These are phyloP conservation scores for Polyporus tsugae DNA, from an alignment of 1,284 basidiomycete genomes.

Conservation along the genomic window DNA sequence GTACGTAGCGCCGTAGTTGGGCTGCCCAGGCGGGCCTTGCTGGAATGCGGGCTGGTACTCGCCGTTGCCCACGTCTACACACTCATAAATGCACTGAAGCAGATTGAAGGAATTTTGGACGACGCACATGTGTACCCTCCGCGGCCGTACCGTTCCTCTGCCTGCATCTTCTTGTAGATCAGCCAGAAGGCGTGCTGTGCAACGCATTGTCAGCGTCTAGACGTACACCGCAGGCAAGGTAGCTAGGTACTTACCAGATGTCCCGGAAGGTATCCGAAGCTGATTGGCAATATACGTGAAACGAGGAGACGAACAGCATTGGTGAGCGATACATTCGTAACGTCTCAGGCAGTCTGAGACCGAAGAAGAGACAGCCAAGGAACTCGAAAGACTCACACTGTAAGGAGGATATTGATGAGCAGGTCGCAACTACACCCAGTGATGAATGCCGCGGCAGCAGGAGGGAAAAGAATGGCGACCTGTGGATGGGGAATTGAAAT, in stretches of 20 bases:
- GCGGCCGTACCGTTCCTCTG: slow-evolving; percentile 65
- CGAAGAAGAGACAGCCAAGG: neutral
- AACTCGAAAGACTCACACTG: slow-evolving; percentile 55
- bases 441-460: slow-evolving; percentile 75
- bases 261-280: slow-evolving; percentile 80
- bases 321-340: neutral
- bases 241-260: slow-evolving; percentile 54
- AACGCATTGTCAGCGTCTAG: neutral
- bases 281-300: slow-evolving; percentile 36
- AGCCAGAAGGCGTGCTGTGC: slow-evolving; percentile 56
- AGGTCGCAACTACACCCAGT: slow-evolving; percentile 84
- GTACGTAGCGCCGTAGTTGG: slow-evolving; percentile 53
- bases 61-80: slow-evolving; percentile 62
- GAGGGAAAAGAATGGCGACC: slow-evolving; percentile 82
- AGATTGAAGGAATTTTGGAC: neutral
- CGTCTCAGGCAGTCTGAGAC: slow-evolving; percentile 65
- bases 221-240: neutral
- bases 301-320: neutral
- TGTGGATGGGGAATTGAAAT: slow-evolving; percentile 36
- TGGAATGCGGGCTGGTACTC: slow-evolving; percentile 53
- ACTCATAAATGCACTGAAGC: neutral
- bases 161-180: slow-evolving; percentile 66
- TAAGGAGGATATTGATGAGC: slow-evolving; percentile 82
- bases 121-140: slow-evolving; percentile 58
- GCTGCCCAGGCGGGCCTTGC: slow-evolving; percentile 41